These are phyloP conservation scores for Xylaria cubensis DNA, from an alignment of 495 filamentous ascomycete genomes.

Conservation along the genomic window DNA sequence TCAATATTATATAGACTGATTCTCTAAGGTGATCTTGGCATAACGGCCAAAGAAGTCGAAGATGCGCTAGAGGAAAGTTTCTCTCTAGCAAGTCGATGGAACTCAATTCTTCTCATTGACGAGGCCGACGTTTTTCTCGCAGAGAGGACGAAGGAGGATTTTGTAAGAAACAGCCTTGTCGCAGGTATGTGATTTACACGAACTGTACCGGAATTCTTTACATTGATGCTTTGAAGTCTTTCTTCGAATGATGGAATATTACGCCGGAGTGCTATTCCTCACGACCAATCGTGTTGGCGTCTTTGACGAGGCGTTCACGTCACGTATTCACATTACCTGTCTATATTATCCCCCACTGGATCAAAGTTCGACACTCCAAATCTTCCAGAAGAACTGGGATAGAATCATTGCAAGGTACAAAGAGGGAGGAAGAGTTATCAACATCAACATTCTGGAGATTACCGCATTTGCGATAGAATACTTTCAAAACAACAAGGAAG, in stretches of 20 bases:
- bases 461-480: conserved; percentile 24
- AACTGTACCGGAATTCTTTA: conserved; percentile 4
- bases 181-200: conserved; percentile 34
- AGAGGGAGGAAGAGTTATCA: conserved; percentile 17
- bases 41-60: conserved; percentile 43
- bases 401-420: conserved; percentile 29
- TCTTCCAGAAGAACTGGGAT: conserved; percentile 46
- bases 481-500: conserved; percentile 19
- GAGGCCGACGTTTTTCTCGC: conserved; percentile 65
- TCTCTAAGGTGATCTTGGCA: conserved; percentile 19
- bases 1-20: neutral
- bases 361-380: conserved; percentile 39
- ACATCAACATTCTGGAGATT: conserved; percentile 28
- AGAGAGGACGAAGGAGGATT: conserved; percentile 46
- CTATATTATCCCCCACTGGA: conserved; percentile 54
- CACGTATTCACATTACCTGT: conserved; percentile 53
- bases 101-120: conserved; percentile 60
- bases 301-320: conserved; percentile 59
- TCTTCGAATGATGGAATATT: conserved; percentile 54
- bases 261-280: conserved; percentile 58
- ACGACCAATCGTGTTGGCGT: conserved; percentile 58
- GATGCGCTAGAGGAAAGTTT: conserved; percentile 50
- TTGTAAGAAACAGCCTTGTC: conserved; percentile 56
- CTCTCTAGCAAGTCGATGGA: conserved; percentile 52
- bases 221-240: neutral